Evolutionary conservation across 306 rosid species (phyloP).

Genomic region (Luffa acutangula): DNA sequence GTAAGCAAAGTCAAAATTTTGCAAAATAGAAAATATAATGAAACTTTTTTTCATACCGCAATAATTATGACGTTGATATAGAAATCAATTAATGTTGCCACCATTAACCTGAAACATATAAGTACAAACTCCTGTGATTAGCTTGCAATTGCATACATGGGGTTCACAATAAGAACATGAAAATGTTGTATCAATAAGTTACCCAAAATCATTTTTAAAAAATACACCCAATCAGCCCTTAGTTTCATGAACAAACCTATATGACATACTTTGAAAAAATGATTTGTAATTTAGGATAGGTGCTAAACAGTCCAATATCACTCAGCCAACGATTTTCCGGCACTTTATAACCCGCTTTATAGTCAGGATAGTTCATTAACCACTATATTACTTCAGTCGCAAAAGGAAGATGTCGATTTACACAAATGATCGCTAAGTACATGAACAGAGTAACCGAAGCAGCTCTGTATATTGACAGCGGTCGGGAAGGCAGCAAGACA

Average conservation of each 20-base stretch:
- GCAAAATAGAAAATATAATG: neutral
- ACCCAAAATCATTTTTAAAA: neutral
- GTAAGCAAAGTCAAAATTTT: neutral
- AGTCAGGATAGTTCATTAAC: neutral
- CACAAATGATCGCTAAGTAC: neutral
- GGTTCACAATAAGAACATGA: neutral
- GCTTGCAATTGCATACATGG: neutral
- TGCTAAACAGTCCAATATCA: neutral
- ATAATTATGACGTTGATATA: slow-evolving; percentile 51
- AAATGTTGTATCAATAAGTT: neutral
- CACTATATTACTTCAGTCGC: neutral
- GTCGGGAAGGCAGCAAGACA: neutral
- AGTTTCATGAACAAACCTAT: neutral
- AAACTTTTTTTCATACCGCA: slow-evolving; percentile 28
- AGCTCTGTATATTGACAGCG: neutral
- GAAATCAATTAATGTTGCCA: slow-evolving; percentile 64
- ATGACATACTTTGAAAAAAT: neutral
- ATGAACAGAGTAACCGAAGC: neutral
- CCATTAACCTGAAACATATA: slow-evolving; percentile 56
- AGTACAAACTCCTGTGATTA: neutral
- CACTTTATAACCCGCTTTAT: neutral
- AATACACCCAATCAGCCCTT: neutral
- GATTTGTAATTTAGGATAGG: neutral
- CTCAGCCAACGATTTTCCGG: neutral
- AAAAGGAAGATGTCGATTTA: neutral